phyloP scores from a whole-genome alignment of 2,329 filamentous ascomycete species.

The Monosporascus sp. region DNA sequence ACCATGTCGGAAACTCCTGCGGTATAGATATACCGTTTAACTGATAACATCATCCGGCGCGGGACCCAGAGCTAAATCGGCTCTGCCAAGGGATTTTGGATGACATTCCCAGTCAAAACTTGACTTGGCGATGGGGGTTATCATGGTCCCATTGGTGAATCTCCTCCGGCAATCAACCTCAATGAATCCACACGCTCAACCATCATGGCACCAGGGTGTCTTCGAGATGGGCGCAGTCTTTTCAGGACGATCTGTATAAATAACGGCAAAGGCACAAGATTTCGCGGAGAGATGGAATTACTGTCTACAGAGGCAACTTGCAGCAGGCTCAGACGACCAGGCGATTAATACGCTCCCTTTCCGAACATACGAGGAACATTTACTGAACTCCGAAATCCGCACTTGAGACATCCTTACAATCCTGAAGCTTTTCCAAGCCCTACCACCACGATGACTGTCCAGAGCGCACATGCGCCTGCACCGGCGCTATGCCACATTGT shows the following conservation, averaged over 20 bases:
- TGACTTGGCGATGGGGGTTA: not conserved
- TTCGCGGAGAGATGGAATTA: no score
- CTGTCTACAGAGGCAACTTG: no score
- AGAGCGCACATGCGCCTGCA: not conserved
- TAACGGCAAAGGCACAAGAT: no score
- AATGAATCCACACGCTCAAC: not conserved
- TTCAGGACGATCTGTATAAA: not conserved
- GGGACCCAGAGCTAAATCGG: not conserved
- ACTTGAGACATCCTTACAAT: not conserved
- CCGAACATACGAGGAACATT: not conserved
- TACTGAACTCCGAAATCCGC: not conserved
- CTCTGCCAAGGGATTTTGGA: not conserved
- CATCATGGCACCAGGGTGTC: not conserved
- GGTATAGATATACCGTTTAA: not conserved
- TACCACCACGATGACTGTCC: not conserved
- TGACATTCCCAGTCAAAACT: not conserved
- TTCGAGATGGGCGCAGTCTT: not conserved
- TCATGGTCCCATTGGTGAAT: not conserved
- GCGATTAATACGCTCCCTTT: not conserved
- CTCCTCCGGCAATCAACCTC: not conserved
- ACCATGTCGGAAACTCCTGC: not conserved
- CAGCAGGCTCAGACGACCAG: no score
- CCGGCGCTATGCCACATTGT: conserved; percentile 34
- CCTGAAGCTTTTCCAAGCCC: not conserved
- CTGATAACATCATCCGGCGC: not conserved